phyloP scores from a whole-genome alignment of 768 basidiomycete species.

The Mycena belliarum region DNA sequence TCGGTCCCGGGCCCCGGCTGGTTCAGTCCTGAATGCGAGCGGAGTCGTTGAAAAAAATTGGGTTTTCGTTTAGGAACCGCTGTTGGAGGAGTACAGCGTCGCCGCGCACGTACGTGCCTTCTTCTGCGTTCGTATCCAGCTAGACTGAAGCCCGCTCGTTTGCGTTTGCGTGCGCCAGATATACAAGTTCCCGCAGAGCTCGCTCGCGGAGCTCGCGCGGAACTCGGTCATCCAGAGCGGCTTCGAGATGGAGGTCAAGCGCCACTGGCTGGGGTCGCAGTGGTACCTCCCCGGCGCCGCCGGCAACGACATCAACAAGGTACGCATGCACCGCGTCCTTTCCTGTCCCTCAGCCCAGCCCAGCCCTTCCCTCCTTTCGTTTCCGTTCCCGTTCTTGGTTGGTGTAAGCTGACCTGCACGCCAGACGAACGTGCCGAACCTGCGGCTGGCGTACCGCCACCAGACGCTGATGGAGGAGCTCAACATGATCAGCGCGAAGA shows the following conservation, averaged over 20 bases:
- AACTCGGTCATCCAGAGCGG: conserved; percentile 97
- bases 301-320: conserved; percentile 97
- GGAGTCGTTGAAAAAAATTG: too few species aligned
- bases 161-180: too few species aligned
- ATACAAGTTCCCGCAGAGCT: conserved; percentile 93
- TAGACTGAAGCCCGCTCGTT: too few species aligned
- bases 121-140: too few species aligned
- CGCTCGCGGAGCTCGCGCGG: conserved; percentile 94
- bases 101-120: conserved; percentile 81
- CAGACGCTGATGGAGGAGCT: conserved; percentile 88
- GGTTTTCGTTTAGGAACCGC: conserved; percentile 85
- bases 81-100: conserved; percentile 96
- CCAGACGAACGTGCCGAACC: conserved; percentile 96
- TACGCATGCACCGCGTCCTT: conserved; percentile 27
- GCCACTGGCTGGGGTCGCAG: conserved; percentile 89
- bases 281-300: conserved; percentile 94
- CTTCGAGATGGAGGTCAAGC: conserved; percentile 98
- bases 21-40: too few species aligned
- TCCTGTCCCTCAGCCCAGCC: too few species aligned
- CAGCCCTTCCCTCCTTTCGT: too few species aligned
- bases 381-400: too few species aligned
- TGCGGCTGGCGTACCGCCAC: conserved; percentile 87
- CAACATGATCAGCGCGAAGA: conserved; percentile 51
- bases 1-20: conserved; percentile 32
- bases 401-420: not conserved